Evolutionary conservation across 768 basidiomycete genomes (phyloP).

Genomic region (Fibroporia radiculosa): DNA sequence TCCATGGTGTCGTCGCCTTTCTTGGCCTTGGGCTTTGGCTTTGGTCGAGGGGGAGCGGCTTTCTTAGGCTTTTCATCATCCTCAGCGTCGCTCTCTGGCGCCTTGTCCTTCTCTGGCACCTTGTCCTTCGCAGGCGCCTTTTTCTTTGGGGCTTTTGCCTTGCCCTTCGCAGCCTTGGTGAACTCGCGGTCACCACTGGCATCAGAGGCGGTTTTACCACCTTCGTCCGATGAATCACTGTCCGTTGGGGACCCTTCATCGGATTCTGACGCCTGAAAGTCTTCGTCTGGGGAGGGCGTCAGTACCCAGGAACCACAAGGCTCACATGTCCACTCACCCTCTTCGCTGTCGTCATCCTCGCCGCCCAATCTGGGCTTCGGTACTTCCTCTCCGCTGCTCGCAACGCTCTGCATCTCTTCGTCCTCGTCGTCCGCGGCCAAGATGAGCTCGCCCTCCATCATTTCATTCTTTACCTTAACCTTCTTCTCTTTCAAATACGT

Average conservation of each 20-base stretch:
- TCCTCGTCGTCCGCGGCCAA: conserved; percentile 66
- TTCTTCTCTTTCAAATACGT: conserved; percentile 86
- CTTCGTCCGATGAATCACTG: conserved; percentile 58
- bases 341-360: conserved; percentile 76
- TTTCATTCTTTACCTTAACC: conserved; percentile 91
- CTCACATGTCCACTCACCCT: conserved; percentile 35
- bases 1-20: conserved; percentile 35
- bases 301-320: background rate
- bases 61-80: conserved; percentile 40
- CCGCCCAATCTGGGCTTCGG: conserved; percentile 41
- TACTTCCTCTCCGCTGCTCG: conserved; percentile 58
- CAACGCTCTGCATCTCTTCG: conserved; percentile 78
- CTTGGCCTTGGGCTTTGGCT: conserved; percentile 43
- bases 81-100: conserved; percentile 24
- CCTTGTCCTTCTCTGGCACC: conserved; percentile 16
- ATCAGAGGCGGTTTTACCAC: conserved; percentile 75
- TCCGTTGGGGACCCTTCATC: conserved; percentile 87
- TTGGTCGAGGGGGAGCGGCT: conserved; percentile 32
- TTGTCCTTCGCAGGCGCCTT: conserved; percentile 27
- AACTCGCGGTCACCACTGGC: conserved; percentile 74
- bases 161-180: conserved; percentile 31
- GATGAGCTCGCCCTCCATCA: conserved; percentile 79
- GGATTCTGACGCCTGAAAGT: conserved; percentile 81
- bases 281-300: conserved; percentile 51
- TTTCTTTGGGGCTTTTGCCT: conserved; percentile 32